Evolutionary conservation across 495 filamentous ascomycete genomes (phyloP), one percentile per base, ranked within the genome.

Genomic region (Penicillium pulvis): DNA sequence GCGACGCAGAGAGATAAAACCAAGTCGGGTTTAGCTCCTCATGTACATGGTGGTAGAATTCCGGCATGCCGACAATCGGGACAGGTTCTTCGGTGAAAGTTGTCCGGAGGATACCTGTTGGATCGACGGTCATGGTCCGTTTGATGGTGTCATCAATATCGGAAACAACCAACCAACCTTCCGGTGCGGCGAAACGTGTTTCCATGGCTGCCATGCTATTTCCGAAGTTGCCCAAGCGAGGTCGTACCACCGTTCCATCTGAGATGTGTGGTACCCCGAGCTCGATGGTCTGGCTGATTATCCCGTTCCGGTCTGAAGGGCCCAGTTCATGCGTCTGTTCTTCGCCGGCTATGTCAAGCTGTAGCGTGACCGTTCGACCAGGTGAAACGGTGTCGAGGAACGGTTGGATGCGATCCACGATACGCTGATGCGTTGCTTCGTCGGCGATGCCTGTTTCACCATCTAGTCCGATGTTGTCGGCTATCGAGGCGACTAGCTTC

Each of bases 141-240:
- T 98, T 97, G 78, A 97, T 96, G 3, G 93, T 94, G 71, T 98
- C 93, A 71, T 98, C 93, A 67, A 98, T 87, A 66, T 98, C 93
- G 35, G 90, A 94, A 57, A 98, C 87, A 6, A 98, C 74, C 4
- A 86, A 82, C 93, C 93, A 97, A 11, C 93, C 93, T 57, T 90
- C 83, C 1, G 90, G 84, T 24, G 83, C 85, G 0, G 90, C 90
- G 65, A 87, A 93, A 7, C 82, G 77, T 1, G 91, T 97, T 53
- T 77, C 78, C 83, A 87, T 81, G 54, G 54, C 76, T 62, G 52
- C 84, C 72, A 43, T 71, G 56, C 9, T 79, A 73, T 33, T 84
- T 75, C 20, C 44, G 49, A 70, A 82, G 46, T 24, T 62, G 11
- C 62, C 70, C 44, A 67, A 59, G 56, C 59, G 66, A 14, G 66